Conservation (phyloP, 1,284 basidiomycete genomes). For the Leccinum colubrinum region DNA sequence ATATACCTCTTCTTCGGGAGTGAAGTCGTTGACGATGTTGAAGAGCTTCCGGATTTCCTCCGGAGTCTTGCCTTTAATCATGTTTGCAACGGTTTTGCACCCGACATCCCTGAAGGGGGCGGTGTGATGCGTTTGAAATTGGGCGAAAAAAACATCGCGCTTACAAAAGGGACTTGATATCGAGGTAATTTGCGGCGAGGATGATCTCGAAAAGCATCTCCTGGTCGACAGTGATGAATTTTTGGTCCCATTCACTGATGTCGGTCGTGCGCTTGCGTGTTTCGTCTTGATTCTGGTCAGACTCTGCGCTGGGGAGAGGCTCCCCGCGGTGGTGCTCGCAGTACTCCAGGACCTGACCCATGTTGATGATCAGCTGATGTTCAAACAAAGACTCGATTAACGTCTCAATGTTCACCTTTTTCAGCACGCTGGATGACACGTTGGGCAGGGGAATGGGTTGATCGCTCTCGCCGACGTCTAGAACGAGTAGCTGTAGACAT, state of each 20-base stretch:
- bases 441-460: constrained; percentile 96
- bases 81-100: constrained; percentile 99
- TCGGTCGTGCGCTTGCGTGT: constrained; percentile 97
- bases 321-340: constrained; percentile 99
- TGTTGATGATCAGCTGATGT: constrained; percentile 5
- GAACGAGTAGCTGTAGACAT: constrained; percentile 15
- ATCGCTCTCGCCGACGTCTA: constrained; percentile 92
- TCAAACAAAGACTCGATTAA: constrained; percentile 4
- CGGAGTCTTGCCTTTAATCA: constrained; percentile 98
- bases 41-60: constrained; percentile 96
- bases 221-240: constrained; percentile 96
- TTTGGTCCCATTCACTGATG: constrained; percentile 99
- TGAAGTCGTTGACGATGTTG: constrained; percentile 99
- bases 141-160: constrained; percentile 30
- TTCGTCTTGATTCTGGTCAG: constrained; percentile 84
- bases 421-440: constrained; percentile 93
- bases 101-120: constrained; percentile 80
- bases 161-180: constrained; percentile 97
- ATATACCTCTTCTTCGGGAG: constrained; percentile 94
- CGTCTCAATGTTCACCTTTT: constrained; percentile 67
- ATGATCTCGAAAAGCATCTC: constrained; percentile 99
- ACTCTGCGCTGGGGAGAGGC: constrained; percentile 86
- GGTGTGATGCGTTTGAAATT: constrained; percentile 4
- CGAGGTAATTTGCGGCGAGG: constrained; percentile 98
- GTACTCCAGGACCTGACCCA: constrained; percentile 89